These are phyloP conservation scores for Sambucus nigra DNA, from an alignment of 129 eudicot genomes.

Conservation along the genomic window DNA sequence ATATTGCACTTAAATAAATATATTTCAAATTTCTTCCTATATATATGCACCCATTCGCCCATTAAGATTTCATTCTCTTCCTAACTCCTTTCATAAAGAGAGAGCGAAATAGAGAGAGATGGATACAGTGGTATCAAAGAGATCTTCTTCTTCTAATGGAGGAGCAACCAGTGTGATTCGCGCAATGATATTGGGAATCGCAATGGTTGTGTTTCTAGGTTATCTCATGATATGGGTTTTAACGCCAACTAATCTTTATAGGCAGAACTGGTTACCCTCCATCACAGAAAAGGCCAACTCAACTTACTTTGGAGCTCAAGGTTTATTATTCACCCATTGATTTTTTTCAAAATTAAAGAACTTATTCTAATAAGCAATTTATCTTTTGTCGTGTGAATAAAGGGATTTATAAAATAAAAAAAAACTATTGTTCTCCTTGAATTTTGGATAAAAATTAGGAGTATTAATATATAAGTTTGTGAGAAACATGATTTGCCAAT, in stretches of 20 bases:
- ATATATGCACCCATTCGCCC: background rate
- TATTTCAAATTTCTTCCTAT: background rate
- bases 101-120: slow-evolving; percentile 15
- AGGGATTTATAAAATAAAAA: too few relatives aligned
- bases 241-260: slow-evolving; percentile 10
- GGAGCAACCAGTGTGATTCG: background rate
- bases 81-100: background rate
- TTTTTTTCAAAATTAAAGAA: too few relatives aligned
- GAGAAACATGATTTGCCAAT: too few relatives aligned
- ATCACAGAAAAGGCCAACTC: slow-evolving; percentile 7
- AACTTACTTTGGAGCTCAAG: slow-evolving; percentile 20
- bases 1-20: background rate
- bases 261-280: slow-evolving; percentile 5
- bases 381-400: too few relatives aligned
- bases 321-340: background rate
- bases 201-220: slow-evolving; percentile 7
- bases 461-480: too few relatives aligned
- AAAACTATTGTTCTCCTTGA: too few relatives aligned
- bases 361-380: too few relatives aligned
- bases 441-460: too few relatives aligned
- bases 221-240: slow-evolving; percentile 17
- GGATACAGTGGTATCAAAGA: slow-evolving; percentile 13
- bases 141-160: too few relatives aligned
- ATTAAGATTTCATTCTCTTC: background rate
- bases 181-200: background rate